Conservation (phyloP, 2,329 filamentous ascomycete species). For the Aureobasidium leucospermi region DNA sequence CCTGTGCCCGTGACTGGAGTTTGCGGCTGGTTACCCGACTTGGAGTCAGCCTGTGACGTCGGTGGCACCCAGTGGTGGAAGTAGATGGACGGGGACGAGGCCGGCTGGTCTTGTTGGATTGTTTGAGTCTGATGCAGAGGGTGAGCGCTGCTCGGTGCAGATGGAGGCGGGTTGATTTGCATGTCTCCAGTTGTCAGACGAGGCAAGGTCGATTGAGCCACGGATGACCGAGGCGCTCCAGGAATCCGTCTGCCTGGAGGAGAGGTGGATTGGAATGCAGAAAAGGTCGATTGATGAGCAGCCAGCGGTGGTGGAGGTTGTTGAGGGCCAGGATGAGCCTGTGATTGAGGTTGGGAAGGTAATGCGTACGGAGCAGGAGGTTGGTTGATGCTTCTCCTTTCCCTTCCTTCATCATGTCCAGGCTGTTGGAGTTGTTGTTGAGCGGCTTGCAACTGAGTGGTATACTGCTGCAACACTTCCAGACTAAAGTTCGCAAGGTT, state of each 20-base stretch:
- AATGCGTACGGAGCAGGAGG: constrained; percentile 21
- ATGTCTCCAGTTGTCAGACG: constrained; percentile 47
- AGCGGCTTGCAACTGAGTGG: constrained; percentile 36
- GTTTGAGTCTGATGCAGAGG: constrained; percentile 41
- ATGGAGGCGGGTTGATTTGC: constrained; percentile 41
- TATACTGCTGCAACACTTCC: constrained; percentile 46
- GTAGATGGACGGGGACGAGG: constrained; percentile 69
- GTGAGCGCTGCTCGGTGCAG: constrained; percentile 31
- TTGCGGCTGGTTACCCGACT: constrained; percentile 55
- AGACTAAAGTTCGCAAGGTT: constrained; percentile 41
- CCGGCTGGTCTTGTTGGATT: constrained; percentile 53
- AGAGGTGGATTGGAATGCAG: constrained; percentile 28
- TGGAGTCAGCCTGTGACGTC: constrained; percentile 50
- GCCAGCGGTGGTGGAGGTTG: constrained; percentile 25
- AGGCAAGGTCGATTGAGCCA: constrained; percentile 41
- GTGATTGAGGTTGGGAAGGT: constrained; percentile 20
- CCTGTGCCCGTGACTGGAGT: constrained; percentile 62
- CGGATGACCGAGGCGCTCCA: constrained; percentile 33
- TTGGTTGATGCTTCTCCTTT: constrained; percentile 36
- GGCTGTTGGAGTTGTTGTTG: constrained; percentile 36
- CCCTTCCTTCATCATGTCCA: constrained; percentile 36
- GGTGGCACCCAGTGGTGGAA: constrained; percentile 94
- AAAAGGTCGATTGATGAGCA: constrained; percentile 32
- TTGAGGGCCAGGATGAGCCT: constrained; percentile 6
- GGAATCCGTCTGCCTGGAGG: constrained; percentile 19